A percentile compares a stretch with the other conserved stretches of the same genome.
Evolutionary conservation across 2,329 filamentous ascomycete genomes (phyloP).

Genomic region (Arthroderma uncinatum): DNA sequence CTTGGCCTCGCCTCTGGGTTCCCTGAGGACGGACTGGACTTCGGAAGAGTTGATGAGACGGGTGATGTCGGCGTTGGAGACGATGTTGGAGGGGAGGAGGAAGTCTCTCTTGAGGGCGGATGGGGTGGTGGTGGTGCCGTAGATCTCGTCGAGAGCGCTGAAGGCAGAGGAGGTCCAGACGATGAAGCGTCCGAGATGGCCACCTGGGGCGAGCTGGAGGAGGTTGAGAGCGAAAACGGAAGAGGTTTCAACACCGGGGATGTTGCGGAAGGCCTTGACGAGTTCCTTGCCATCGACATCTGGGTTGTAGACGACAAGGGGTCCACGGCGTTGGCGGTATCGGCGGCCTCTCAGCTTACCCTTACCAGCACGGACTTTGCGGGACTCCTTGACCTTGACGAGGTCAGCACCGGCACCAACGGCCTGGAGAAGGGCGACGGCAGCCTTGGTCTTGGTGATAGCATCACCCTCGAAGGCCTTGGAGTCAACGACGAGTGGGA

Average conservation of each 20-base stretch:
- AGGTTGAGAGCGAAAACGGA: constrained; percentile 93
- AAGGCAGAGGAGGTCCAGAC: constrained; percentile 98
- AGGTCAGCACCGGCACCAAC: constrained; percentile 83
- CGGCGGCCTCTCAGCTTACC: constrained; percentile 96
- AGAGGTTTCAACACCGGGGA: constrained; percentile 93
- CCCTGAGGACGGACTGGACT: constrained; percentile 89
- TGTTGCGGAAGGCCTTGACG: constrained; percentile 93
- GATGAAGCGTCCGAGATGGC: constrained; percentile 97
- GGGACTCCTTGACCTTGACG: constrained; percentile 90
- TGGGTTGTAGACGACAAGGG: constrained; percentile 94
- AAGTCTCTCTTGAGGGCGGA: constrained; percentile 98
- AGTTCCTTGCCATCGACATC: constrained; percentile 92
- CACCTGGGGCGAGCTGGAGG: constrained; percentile 96
- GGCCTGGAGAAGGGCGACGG: constrained; percentile 76
- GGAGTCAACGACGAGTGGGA: constrained; percentile 91
- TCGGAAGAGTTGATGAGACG: constrained; percentile 99
- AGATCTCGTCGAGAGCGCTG: constrained; percentile 91
- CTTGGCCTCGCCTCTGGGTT: constrained; percentile 75
- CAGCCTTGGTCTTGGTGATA: constrained; percentile 77
- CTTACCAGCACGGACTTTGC: constrained; percentile 97
- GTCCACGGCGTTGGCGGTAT: constrained; percentile 93
- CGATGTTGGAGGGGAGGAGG: constrained; percentile 83
- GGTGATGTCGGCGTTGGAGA: constrained; percentile 87
- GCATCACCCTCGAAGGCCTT: constrained; percentile 70
- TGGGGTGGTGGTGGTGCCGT: constrained; percentile 81